Percentiles rank a stretch among this genome's conserved stretches.
Conservation (phyloP, 75 land plant species). For the Ceratopteris richardii region DNA sequence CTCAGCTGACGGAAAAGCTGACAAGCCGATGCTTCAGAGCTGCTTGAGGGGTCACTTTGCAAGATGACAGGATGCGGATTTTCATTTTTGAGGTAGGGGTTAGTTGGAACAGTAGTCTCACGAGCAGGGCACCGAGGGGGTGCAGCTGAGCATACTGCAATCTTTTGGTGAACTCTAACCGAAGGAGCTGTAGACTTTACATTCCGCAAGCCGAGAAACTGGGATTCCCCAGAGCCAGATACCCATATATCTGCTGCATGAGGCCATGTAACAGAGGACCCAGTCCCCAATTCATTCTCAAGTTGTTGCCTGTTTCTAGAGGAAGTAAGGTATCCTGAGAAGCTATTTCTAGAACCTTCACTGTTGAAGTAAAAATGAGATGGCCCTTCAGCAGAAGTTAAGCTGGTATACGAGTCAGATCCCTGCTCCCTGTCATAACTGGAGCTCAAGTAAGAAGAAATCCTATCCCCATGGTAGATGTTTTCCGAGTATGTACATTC, state of each 20-base stretch:
- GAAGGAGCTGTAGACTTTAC: conserved; percentile 4
- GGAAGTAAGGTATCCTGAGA: neutral
- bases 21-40: neutral
- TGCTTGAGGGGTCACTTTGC: neutral
- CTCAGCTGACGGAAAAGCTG: conserved; percentile 8
- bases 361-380: neutral
- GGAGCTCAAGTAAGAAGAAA: too few species aligned
- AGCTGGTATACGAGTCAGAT: too few species aligned
- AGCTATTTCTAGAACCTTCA: neutral
- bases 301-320: neutral
- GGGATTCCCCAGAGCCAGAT: neutral
- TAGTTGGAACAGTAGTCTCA: neutral
- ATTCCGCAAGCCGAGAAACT: neutral
- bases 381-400: neutral
- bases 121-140: conserved; percentile 8
- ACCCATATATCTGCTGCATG: neutral
- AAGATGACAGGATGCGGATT: neutral
- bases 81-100: neutral
- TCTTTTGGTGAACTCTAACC: conserved; percentile 8
- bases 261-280: neutral
- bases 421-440: too few species aligned
- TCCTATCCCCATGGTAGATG: too few species aligned
- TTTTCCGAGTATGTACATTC: too few species aligned
- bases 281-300: neutral
- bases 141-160: conserved; percentile 12